Conservation (phyloP, 805 yeast species). For the Suhomyces prunicola region DNA sequence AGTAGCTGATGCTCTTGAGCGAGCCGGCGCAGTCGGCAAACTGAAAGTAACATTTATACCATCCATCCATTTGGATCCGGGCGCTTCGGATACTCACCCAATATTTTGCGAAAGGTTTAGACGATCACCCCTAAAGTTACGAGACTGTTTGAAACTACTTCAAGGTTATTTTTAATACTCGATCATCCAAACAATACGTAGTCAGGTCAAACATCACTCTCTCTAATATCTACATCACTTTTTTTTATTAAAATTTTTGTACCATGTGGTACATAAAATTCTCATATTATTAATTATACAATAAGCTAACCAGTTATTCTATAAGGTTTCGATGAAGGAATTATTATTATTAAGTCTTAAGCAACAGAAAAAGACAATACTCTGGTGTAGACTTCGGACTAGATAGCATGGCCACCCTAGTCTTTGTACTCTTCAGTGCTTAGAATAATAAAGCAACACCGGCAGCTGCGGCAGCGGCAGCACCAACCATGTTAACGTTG, state of each 20-base stretch:
- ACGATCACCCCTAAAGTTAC: not conserved
- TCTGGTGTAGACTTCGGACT: not conserved
- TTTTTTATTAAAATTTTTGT: not conserved
- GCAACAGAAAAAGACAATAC: slow-evolving; percentile 1
- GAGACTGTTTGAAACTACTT: not conserved
- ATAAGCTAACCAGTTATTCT: not conserved
- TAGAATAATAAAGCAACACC: slow-evolving; percentile 33
- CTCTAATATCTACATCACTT: not conserved
- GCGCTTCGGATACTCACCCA: not conserved
- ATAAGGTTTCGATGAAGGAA: not conserved
- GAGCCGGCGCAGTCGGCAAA: not conserved
- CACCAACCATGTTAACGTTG: slow-evolving; percentile 26
- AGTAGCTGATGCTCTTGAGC: not conserved
- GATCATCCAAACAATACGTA: not conserved
- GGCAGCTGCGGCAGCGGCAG: slow-evolving; percentile 26
- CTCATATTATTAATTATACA: slow-evolving; percentile 5
- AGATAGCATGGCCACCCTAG: not conserved
- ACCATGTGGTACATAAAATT: not conserved
- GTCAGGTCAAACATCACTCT: not conserved
- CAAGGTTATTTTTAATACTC: not conserved
- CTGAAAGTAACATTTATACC: not conserved
- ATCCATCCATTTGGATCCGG: not conserved
- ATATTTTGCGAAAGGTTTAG: not conserved
- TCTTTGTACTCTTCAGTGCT: slow-evolving; percentile 5
- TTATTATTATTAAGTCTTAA: not conserved